These are phyloP conservation scores for Lipomyces chichibuensis DNA, from an alignment of 805 yeast species.

Conservation along the genomic window DNA sequence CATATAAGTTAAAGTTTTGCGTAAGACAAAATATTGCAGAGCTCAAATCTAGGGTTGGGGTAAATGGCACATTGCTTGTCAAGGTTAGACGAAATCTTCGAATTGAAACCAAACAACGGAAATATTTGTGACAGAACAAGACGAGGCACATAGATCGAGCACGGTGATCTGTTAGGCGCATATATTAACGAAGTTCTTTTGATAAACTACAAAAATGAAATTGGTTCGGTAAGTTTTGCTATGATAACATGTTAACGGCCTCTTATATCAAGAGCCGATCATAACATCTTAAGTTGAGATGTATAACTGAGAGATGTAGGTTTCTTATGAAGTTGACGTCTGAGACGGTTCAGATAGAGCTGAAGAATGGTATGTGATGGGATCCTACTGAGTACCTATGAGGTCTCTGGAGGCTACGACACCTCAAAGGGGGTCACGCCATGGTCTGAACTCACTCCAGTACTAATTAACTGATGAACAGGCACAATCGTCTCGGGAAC, in stretches of 20 bases:
- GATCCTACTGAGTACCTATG: neutral
- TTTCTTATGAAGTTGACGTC: constrained; percentile 83
- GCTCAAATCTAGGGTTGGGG: neutral
- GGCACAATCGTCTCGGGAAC: constrained; percentile 79
- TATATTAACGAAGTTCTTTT: neutral
- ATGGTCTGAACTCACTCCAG: neutral
- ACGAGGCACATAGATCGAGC: constrained; percentile 7
- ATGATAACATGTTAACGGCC: neutral
- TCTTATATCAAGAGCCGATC: neutral
- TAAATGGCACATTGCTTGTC: neutral
- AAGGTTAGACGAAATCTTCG: neutral
- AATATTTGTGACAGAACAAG: neutral
- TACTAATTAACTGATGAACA: constrained; percentile 13
- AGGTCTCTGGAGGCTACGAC: neutral
- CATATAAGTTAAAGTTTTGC: neutral
- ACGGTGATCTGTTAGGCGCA: neutral
- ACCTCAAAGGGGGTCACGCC: neutral
- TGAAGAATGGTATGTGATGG: constrained; percentile 69
- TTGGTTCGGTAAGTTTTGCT: constrained; percentile 53
- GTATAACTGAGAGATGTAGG: constrained; percentile 36
- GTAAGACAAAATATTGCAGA: no score
- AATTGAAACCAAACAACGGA: neutral
- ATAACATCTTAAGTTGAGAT: neutral
- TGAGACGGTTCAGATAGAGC: constrained; percentile 86
- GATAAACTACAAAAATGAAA: constrained; percentile 52